Base-by-base conservation (phyloP, 768 basidiomycete genomes). In the Lentinus brumalis region DNA sequence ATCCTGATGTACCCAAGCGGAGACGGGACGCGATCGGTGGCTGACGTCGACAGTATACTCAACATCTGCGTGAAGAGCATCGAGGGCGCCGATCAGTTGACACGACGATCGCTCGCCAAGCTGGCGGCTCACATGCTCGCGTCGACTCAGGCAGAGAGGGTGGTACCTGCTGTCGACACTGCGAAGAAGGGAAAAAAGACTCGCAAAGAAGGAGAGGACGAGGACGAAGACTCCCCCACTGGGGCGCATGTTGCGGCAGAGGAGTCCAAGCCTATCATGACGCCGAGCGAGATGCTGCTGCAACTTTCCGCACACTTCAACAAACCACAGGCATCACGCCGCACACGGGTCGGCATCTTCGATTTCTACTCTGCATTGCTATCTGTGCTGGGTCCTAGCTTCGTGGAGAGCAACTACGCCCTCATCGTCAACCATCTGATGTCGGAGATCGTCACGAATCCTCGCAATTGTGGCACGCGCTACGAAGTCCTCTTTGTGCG, bases 321-420 rank as follows among this genome's bases (percentile, higher is more conserved):
- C 78, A 91, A 88, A 70, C 75, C 84, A 1, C 79, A 84, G 40
- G 68, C 83, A 0, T 80, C 89, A 1, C 85, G 91, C 41, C 87
- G 87, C 73, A 84, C 84, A 2, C 85, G 91, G 21, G 87, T 94
- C 38, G 94, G 93, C 7, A 83, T 98, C 26, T 88, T 97, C 70
- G 93, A 97, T 64, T 88, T 93, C 66, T 97, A 98, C 68, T 82
- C 87, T 5, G 85, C 91, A 0, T 73, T 96, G 3, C 80, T 98
- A 64, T 83, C 81, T 4, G 80, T 82, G 10, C 85, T 98, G 9
- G 96, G 96, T 0, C 62, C 87, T 2, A 69, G 75, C 1, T 98
- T 91, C 70, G 86, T 93, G 47, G 96, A 99, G 72, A 72, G 75
- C 18, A 91, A 96, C 70, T 98, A 95, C 63, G 79, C 86, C 6